These are phyloP conservation scores for Funneliformis mosseae DNA, from an alignment of 192 early-diverging fungal genomes.

Conservation along the genomic window DNA sequence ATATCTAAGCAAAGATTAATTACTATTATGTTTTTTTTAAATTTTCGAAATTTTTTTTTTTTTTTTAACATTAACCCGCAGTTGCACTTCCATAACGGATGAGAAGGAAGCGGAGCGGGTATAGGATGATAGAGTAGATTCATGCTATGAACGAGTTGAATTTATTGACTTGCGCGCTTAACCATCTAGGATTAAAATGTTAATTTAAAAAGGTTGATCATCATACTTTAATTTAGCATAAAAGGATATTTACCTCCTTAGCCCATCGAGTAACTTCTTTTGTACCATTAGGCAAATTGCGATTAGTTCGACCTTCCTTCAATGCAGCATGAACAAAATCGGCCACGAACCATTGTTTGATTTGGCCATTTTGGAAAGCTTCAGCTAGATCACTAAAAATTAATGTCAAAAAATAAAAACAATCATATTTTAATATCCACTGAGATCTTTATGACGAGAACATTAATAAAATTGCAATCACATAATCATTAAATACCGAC, in stretches of 20 bases:
- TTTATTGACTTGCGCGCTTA: conserved; percentile 10
- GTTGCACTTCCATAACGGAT: background rate
- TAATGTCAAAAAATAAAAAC: background rate
- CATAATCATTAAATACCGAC: conserved; percentile 32
- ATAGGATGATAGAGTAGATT: background rate
- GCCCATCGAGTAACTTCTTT: conserved; percentile 71
- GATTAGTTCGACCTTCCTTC: conserved; percentile 73
- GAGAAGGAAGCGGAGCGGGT: background rate
- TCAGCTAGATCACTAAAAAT: conserved; percentile 91
- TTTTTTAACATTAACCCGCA: no score
- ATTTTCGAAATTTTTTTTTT: no score
- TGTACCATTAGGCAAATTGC: conserved; percentile 49
- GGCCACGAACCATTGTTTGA: conserved; percentile 63
- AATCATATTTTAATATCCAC: no score
- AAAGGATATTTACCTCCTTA: conserved; percentile 53
- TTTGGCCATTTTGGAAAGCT: conserved; percentile 75
- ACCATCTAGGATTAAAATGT: background rate
- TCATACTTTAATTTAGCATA: background rate
- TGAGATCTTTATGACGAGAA: no score
- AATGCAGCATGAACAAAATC: conserved; percentile 80
- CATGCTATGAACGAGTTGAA: background rate
- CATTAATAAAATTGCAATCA: background rate
- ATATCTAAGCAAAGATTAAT: no score
- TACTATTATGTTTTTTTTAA: no score
- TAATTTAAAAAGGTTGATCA: background rate